A percentile compares a stretch with the other conserved stretches of the same genome.
Evolutionary conservation across 352 stramenopile genomes (phyloP).

Genomic region (Phytophthora citricola): DNA sequence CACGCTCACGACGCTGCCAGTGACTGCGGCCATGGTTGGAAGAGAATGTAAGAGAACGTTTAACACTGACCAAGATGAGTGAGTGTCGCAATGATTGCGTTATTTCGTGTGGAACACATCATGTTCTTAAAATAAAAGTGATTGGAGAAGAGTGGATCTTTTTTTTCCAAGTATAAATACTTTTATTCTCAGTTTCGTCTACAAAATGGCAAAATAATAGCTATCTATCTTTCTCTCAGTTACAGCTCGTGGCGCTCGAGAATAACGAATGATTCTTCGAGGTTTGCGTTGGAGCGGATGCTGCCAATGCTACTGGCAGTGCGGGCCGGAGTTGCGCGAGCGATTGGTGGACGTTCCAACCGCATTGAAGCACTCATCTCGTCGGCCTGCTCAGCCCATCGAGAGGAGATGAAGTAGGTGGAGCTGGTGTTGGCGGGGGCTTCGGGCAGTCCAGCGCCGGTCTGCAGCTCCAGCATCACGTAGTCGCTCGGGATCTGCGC

Average conservation of each 20-base stretch:
- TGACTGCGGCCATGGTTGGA: constrained; percentile 40
- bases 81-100: background rate
- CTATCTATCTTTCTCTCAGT: constrained; percentile 18
- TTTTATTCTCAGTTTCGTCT: constrained; percentile 41
- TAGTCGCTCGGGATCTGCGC: constrained; percentile 71
- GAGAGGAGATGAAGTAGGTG: constrained; percentile 86
- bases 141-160: too few species aligned
- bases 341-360: constrained; percentile 31
- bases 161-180: constrained; percentile 32
- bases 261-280: constrained; percentile 83
- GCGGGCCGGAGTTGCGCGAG: constrained; percentile 17
- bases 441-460: constrained; percentile 60
- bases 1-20: constrained; percentile 75
- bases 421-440: constrained; percentile 43
- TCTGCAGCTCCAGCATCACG: constrained; percentile 84
- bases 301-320: constrained; percentile 18
- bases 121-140: background rate
- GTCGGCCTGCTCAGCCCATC: constrained; percentile 79
- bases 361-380: constrained; percentile 80
- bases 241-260: constrained; percentile 59
- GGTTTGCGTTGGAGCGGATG: constrained; percentile 23
- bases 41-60: background rate
- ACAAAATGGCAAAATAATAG: constrained; percentile 32
- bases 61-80: background rate
- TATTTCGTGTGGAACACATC: background rate